Evolutionary conservation across 2,329 filamentous ascomycete genomes (phyloP).

Genomic region (Aspergillus unguis): DNA sequence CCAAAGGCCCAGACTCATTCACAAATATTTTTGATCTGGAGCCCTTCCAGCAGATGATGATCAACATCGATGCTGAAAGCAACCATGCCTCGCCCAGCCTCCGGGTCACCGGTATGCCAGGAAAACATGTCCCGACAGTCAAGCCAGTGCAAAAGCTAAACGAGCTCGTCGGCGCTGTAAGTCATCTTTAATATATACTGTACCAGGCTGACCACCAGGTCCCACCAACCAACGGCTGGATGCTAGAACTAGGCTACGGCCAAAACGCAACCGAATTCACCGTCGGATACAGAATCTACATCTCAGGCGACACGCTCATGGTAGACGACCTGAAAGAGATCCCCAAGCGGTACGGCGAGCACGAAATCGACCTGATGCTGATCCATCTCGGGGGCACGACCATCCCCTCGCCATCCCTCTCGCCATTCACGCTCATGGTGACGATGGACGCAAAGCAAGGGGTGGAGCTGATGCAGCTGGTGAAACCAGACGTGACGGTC

Average conservation of each 20-base stretch:
- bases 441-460: constrained; percentile 67
- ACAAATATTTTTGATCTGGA: constrained; percentile 55
- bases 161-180: constrained; percentile 46
- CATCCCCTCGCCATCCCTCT: constrained; percentile 57
- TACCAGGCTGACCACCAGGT: constrained; percentile 34
- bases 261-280: constrained; percentile 32
- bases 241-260: constrained; percentile 58
- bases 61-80: constrained; percentile 37
- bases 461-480: constrained; percentile 56
- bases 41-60: constrained; percentile 52
- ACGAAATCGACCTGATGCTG: constrained; percentile 64
- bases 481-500: constrained; percentile 60
- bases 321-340: constrained; percentile 62
- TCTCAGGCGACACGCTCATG: constrained; percentile 63
- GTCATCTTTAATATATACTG: background rate
- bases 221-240: constrained; percentile 65
- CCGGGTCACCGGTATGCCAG: constrained; percentile 62
- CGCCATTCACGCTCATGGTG: constrained; percentile 65
- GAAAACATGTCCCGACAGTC: constrained; percentile 57
- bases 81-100: constrained; percentile 42
- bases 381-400: constrained; percentile 65
- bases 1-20: constrained; percentile 50
- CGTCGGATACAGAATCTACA: constrained; percentile 60
- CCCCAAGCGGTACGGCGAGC: constrained; percentile 51
- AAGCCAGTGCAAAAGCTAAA: constrained; percentile 43